Evolutionary conservation across 83 land plant species (phyloP).

Genomic region (Isoetes engelmannii): DNA sequence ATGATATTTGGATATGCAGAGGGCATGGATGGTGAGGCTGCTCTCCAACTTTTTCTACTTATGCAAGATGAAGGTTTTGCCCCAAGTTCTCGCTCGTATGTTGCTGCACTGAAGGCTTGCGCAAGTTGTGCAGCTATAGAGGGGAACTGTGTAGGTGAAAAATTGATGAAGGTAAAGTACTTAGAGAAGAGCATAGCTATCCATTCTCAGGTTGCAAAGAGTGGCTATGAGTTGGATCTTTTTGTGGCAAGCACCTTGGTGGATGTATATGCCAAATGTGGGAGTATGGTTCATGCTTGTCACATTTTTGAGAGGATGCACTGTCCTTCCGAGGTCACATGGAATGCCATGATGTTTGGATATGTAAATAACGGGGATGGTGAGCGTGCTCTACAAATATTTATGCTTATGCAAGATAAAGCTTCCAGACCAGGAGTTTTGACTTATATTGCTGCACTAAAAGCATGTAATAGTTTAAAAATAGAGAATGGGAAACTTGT

Average conservation of each 20-base stretch:
- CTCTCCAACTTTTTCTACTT: background rate
- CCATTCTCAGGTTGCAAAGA: background rate
- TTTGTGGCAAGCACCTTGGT: too few species aligned
- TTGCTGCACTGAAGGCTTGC: background rate
- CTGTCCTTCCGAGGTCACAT: too few species aligned
- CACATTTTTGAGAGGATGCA: too few species aligned
- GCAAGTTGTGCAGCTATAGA: background rate
- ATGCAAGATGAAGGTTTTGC: background rate
- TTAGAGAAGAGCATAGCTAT: background rate
- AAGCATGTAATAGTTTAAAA: too few species aligned
- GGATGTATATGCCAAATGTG: too few species aligned
- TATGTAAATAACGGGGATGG: too few species aligned
- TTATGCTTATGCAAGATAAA: background rate
- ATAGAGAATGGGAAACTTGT: too few species aligned
- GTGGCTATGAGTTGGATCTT: too few species aligned
- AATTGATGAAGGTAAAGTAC: background rate
- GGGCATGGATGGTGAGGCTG: background rate
- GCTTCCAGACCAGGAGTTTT: slow-evolving; percentile 1
- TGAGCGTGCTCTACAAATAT: background rate
- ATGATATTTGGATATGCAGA: slow-evolving; percentile 8
- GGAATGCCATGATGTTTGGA: too few species aligned
- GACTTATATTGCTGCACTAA: too few species aligned
- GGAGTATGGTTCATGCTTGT: too few species aligned
- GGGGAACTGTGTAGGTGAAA: background rate
- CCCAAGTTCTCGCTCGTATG: background rate